These are phyloP conservation scores for Zygosaccharomyces pseudorouxii DNA, from an alignment of 805 yeast species.

Conservation along the genomic window DNA sequence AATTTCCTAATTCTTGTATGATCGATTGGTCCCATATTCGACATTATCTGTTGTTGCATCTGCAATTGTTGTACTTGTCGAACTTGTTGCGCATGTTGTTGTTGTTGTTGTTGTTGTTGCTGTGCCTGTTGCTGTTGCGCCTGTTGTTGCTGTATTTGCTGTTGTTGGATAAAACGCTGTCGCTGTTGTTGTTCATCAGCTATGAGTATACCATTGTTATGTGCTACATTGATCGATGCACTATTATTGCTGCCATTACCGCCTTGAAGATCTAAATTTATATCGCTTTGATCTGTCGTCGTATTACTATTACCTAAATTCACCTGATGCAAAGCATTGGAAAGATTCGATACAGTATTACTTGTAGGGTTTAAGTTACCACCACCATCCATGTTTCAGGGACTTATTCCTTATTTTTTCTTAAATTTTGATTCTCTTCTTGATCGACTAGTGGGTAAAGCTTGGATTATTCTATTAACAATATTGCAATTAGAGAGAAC, in stretches of 20 bases:
- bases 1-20: slow-evolving; percentile 62
- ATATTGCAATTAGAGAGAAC: not conserved
- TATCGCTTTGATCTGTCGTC: slow-evolving; percentile 29
- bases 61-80: slow-evolving; percentile 21
- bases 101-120: slow-evolving; percentile 17
- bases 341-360: slow-evolving; percentile 31
- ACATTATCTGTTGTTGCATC: slow-evolving; percentile 20
- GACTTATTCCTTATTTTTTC: not conserved
- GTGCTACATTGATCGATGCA: slow-evolving; percentile 13
- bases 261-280: slow-evolving; percentile 21
- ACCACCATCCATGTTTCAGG: slow-evolving; percentile 1
- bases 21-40: slow-evolving; percentile 35
- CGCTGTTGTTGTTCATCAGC: slow-evolving; percentile 24
- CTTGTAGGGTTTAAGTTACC: slow-evolving; percentile 13
- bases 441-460: not conserved
- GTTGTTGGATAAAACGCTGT: slow-evolving; percentile 11
- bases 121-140: slow-evolving; percentile 13
- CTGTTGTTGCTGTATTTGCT: slow-evolving; percentile 7
- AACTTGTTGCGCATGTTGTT: slow-evolving; percentile 17
- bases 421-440: not conserved
- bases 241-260: slow-evolving; percentile 12
- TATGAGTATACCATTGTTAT: not conserved
- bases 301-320: slow-evolving; percentile 30
- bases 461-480: too few species aligned
- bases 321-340: slow-evolving; percentile 36